phyloP scores from a whole-genome alignment of 306 rosid species.

The Lathyrus oleraceus region DNA sequence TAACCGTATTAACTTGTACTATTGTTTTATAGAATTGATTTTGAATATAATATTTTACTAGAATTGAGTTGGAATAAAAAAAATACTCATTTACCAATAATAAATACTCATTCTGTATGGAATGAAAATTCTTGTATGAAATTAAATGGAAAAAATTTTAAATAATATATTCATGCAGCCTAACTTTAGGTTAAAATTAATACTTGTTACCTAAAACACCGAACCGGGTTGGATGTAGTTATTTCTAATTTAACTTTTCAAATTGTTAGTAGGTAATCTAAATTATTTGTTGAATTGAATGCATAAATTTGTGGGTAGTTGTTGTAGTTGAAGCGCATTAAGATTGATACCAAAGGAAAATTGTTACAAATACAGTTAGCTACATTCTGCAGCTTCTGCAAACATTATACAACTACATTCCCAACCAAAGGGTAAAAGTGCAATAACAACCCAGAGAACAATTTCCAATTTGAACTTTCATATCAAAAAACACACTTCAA shows the following conservation, averaged over 20 bases:
- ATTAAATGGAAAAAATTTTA: background rate
- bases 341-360: too few species aligned
- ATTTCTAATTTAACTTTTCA: background rate
- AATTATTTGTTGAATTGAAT: slow-evolving; percentile 2
- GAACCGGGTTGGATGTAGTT: background rate
- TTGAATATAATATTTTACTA: too few species aligned
- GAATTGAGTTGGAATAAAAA: too few species aligned
- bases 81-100: too few species aligned
- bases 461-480: slow-evolving; percentile 1
- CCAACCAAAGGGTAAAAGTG: background rate
- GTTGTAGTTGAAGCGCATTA: background rate
- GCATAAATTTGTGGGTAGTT: background rate
- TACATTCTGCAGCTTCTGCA: background rate
- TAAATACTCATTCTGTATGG: background rate
- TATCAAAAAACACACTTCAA: slow-evolving; percentile 31
- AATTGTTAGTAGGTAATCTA: background rate
- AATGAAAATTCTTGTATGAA: too few species aligned
- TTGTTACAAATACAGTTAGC: too few species aligned
- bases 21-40: too few species aligned
- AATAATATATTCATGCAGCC: background rate
- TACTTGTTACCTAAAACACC: background rate
- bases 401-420: background rate
- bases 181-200: background rate
- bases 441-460: background rate
- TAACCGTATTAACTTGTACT: too few species aligned